A percentile compares a stretch with the other conserved stretches of the same genome.
Conservation (phyloP, 768 basidiomycete genomes). For the Cyclocybe cylindracea region DNA sequence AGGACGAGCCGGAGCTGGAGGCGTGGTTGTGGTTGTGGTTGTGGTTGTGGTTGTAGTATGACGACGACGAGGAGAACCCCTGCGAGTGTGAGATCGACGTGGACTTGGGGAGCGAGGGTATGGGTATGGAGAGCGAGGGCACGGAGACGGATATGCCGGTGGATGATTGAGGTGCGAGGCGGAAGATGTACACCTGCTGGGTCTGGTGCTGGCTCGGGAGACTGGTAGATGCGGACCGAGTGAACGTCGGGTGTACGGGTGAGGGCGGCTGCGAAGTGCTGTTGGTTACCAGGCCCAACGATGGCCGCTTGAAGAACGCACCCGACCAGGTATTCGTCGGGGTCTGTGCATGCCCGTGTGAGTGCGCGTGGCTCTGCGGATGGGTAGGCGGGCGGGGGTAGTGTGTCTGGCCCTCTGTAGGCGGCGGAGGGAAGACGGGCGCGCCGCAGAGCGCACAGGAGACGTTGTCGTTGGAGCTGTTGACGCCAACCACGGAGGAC, state of each 20-base stretch:
- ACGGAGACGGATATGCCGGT: slow-evolving; percentile 22
- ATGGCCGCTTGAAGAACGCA: slow-evolving; percentile 50
- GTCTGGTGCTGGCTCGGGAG: slow-evolving; percentile 21
- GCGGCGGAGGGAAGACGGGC: slow-evolving; percentile 43
- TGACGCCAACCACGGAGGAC: slow-evolving; percentile 45
- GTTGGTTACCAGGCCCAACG: slow-evolving; percentile 1
- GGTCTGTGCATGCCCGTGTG: slow-evolving; percentile 26
- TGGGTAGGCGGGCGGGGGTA: slow-evolving; percentile 31
- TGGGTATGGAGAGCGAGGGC: slow-evolving; percentile 23
- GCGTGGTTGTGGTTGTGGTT: too few relatives aligned
- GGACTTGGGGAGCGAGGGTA: slow-evolving; percentile 34
- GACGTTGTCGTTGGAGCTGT: slow-evolving; percentile 49
- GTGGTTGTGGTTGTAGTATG: too few relatives aligned
- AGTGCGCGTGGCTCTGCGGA: slow-evolving; percentile 26
- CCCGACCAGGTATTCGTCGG: slow-evolving; percentile 46
- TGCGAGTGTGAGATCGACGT: slow-evolving; percentile 24
- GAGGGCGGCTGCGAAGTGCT: slow-evolving; percentile 32
- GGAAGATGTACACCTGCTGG: slow-evolving; percentile 66
- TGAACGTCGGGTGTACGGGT: slow-evolving; percentile 22
- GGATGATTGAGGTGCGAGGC: slow-evolving; percentile 42
- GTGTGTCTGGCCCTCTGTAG: slow-evolving; percentile 21
- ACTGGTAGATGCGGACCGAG: slow-evolving; percentile 27
- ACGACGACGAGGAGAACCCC: too few relatives aligned
- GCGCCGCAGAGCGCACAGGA: slow-evolving; percentile 82
- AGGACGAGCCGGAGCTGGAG: too few relatives aligned